A percentile compares a stretch with the other conserved stretches of the same genome.
Evolutionary conservation across 2,329 filamentous ascomycete genomes (phyloP).

Genomic region (Colletotrichum salicis): DNA sequence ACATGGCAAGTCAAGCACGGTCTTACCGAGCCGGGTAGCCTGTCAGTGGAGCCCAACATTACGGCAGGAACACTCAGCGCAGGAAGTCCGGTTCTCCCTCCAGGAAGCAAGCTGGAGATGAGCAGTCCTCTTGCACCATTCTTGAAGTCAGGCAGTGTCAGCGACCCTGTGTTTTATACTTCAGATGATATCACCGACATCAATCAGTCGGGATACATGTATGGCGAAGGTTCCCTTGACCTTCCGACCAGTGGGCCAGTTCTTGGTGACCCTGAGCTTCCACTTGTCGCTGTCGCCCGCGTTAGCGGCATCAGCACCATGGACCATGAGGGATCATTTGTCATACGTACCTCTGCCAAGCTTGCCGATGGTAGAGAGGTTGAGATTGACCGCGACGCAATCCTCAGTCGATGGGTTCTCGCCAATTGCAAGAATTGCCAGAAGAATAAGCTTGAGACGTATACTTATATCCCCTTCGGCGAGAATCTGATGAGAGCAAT

Average conservation of each 20-base stretch:
- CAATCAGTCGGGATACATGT: neutral
- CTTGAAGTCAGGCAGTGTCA: neutral
- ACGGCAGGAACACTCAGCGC: neutral
- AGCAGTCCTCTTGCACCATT: neutral
- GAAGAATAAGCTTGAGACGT: neutral
- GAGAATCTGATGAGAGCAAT: neutral
- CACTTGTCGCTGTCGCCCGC: neutral
- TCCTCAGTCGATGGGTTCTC: neutral
- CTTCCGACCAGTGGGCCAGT: neutral
- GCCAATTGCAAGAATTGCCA: neutral
- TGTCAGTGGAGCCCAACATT: neutral
- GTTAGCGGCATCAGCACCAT: neutral
- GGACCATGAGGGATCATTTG: neutral
- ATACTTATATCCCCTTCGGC: neutral
- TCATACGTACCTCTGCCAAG: neutral
- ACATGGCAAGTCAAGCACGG: neutral
- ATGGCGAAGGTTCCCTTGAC: neutral
- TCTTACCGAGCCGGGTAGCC: neutral
- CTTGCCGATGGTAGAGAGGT: neutral
- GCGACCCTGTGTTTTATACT: neutral
- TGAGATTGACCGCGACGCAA: neutral
- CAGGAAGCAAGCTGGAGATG: neutral
- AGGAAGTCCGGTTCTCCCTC: neutral
- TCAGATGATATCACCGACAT: neutral
- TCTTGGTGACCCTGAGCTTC: neutral